These are phyloP conservation scores for Phaseolus coccineus DNA, from an alignment of 331 rosid genomes.

Conservation along the genomic window DNA sequence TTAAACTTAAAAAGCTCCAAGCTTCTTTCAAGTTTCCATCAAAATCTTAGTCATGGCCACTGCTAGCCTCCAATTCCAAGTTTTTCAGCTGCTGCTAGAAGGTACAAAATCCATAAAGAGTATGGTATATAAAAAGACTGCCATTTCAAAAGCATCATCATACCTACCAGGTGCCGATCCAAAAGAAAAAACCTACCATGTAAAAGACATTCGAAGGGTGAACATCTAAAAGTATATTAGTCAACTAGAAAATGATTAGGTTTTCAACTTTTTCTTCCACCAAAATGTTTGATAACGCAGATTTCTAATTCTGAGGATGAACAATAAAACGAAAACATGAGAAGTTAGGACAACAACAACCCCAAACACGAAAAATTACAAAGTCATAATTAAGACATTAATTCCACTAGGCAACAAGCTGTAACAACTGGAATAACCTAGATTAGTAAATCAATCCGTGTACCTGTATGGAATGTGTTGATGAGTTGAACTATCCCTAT, in stretches of 20 bases:
- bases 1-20: not conserved
- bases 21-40: slow-evolving; percentile 22
- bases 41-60: not conserved
- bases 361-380: slow-evolving; percentile 14
- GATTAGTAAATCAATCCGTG: slow-evolving; percentile 18
- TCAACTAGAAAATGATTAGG: not conserved
- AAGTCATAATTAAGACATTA: not conserved
- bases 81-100: not conserved
- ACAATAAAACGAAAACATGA: not conserved
- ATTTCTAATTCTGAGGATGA: not conserved
- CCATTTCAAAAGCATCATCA: slow-evolving; percentile 13
- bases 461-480: slow-evolving; percentile 94
- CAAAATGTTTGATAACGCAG: slow-evolving; percentile 17
- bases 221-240: not conserved
- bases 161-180: not conserved
- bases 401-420: not conserved
- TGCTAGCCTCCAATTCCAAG: not conserved
- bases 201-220: not conserved
- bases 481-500: slow-evolving; percentile 80
- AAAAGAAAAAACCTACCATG: not conserved
- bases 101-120: not conserved
- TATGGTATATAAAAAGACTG: not conserved
- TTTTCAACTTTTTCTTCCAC: not conserved
- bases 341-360: not conserved
- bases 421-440: slow-evolving; percentile 16